Evolutionary conservation across 768 basidiomycete species (phyloP), one percentile per base, ranked within the genome.

Genomic region (Boletus rufocinnamomeus): DNA sequence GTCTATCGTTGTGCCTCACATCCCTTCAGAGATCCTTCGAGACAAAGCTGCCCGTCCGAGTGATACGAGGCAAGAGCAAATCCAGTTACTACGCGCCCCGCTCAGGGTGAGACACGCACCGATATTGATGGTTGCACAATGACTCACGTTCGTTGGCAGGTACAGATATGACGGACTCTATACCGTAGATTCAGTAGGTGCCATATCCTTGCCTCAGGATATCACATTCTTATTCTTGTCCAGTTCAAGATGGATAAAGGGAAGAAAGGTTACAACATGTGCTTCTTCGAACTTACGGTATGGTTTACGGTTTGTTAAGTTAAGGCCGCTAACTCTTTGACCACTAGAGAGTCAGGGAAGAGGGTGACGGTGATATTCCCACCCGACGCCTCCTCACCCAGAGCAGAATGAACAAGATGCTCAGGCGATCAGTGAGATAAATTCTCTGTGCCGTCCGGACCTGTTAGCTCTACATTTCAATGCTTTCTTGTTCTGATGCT

Each of bases 11-110:
- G 17, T 49, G 34, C 14, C 40, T 60, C 21, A 61, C 41, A 14
- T 50, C 16, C 23, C 49, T 17, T 37, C 44, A 78, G 74, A 49
- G 73, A 13, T 77, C 78, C 5, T 53, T 2, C 21, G 0, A 54
- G 19, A 76, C 66, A 1, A 64, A 57, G 34, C 65, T 63, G 19
- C 77, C 76, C 0, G 75, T 79, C 1, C 72, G 77, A 44, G 77
- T 79, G 13, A 45, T 77, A 30, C 69, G 78, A n/a, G 77, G 77
- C 25, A 63, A 25, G 27, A 66, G 47, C 21, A 13, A 32, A 0
- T 4, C n/a, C 2, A 69, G 46, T 38, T 27, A 19, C 50, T 73
- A 68, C 37, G 43, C 73, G 5, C 72, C 72, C 0, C 0, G 21
- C 1, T 13, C 21, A 21, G 73, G 72, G 73, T 74, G 43, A 61